Evolutionary conservation across 306 rosid genomes (phyloP).

Genomic region (Albizia julibrissin): DNA sequence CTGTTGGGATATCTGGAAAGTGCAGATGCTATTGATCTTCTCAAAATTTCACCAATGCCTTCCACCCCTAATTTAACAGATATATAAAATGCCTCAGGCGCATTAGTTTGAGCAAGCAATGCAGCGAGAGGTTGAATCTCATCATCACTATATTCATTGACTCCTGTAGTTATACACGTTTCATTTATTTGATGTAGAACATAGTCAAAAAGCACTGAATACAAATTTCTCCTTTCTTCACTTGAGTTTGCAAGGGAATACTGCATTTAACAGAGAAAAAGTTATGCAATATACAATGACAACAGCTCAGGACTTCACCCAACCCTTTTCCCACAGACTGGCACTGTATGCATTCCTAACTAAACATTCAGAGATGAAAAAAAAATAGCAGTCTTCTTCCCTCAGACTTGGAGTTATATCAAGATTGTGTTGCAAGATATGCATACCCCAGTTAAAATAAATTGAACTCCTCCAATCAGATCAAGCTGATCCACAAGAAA

Average conservation of each 20-base stretch:
- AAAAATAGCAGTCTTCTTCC: background rate
- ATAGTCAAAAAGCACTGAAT: conserved; percentile 90
- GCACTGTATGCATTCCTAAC: conserved; percentile 4
- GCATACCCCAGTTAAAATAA: conserved; percentile 86
- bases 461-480: conserved; percentile 91
- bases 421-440: conserved; percentile 23
- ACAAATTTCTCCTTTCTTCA: conserved; percentile 90
- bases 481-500: conserved; percentile 89
- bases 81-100: conserved; percentile 89
- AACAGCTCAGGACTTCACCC: conserved; percentile 15
- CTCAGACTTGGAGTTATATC: background rate
- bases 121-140: conserved; percentile 94
- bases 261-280: conserved; percentile 53
- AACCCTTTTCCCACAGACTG: conserved; percentile 13
- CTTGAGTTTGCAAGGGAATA: conserved; percentile 84
- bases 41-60: conserved; percentile 92
- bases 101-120: conserved; percentile 82
- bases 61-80: conserved; percentile 94
- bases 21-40: conserved; percentile 79
- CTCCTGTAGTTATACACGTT: conserved; percentile 66
- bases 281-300: conserved; percentile 16
- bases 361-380: background rate
- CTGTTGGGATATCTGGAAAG: conserved; percentile 78
- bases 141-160: conserved; percentile 72
- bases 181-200: conserved; percentile 87